phyloP scores from a whole-genome alignment of 768 basidiomycete species.

The Cystofilobasidium macerans region DNA sequence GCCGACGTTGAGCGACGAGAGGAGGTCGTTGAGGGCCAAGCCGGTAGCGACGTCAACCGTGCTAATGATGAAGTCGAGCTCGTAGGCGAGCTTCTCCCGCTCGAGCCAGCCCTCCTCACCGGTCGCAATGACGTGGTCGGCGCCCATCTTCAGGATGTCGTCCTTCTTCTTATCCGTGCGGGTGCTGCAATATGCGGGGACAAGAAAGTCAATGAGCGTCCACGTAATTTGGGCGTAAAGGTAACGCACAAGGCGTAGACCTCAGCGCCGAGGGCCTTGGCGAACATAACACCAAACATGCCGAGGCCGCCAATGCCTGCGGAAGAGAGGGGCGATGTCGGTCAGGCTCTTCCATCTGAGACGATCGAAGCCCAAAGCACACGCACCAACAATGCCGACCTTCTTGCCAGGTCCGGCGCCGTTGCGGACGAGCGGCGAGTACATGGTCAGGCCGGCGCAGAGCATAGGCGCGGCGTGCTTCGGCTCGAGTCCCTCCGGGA shows the following conservation, averaged over 20 bases:
- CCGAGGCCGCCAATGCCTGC: slow-evolving; percentile 27
- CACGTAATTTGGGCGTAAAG: neutral
- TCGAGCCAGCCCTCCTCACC: slow-evolving; percentile 24
- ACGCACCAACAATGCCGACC: slow-evolving; percentile 55
- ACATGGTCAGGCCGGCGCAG: slow-evolving; percentile 44
- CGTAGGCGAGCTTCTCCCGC: slow-evolving; percentile 15
- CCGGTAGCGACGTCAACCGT: slow-evolving; percentile 8
- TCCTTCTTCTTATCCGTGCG: slow-evolving; percentile 48
- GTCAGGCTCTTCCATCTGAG: too few relatives aligned
- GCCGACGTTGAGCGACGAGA: slow-evolving; percentile 10
- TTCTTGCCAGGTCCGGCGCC: slow-evolving; percentile 52
- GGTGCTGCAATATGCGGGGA: slow-evolving; percentile 33
- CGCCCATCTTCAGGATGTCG: slow-evolving; percentile 52
- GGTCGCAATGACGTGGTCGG: slow-evolving; percentile 30
- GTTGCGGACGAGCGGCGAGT: slow-evolving; percentile 50
- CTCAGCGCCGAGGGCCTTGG: slow-evolving; percentile 49
- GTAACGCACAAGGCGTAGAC: slow-evolving; percentile 44
- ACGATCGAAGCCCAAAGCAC: too few relatives aligned
- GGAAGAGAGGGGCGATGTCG: too few relatives aligned
- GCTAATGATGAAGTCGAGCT: slow-evolving; percentile 24
- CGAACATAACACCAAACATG: slow-evolving; percentile 41
- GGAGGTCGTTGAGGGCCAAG: slow-evolving; percentile 14
- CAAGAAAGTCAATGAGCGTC: neutral
- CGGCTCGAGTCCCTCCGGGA: slow-evolving; percentile 43
- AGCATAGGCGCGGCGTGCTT: neutral